Evolutionary conservation across 2,329 filamentous ascomycete genomes (phyloP).

Genomic region (Ambrosiella beaveri): DNA sequence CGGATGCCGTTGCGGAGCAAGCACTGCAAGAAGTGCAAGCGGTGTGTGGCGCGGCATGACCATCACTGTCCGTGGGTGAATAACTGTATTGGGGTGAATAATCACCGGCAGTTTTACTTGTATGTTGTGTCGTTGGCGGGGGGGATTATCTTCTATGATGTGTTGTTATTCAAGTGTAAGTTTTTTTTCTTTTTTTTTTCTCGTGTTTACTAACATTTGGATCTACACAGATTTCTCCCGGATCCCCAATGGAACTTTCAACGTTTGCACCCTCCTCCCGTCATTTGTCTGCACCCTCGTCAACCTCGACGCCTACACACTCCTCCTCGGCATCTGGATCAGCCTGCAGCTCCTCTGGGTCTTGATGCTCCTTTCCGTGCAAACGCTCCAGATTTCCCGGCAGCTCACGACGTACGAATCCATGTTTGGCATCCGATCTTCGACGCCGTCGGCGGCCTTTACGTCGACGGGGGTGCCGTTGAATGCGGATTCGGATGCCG

Average conservation of each 20-base stretch:
- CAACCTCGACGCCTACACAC: conserved; percentile 68
- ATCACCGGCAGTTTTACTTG: conserved; percentile 86
- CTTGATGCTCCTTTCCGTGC: conserved; percentile 88
- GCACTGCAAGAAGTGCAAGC: conserved; percentile 79
- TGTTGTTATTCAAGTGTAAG: conserved; percentile 56
- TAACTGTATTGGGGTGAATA: conserved; percentile 91
- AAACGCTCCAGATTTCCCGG: conserved; percentile 78
- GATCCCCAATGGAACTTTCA: conserved; percentile 31
- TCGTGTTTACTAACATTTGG: conserved; percentile 10
- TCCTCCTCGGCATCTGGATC: conserved; percentile 64
- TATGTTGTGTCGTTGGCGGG: conserved; percentile 66
- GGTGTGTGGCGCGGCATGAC: conserved; percentile 91
- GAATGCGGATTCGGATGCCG: conserved; percentile 35
- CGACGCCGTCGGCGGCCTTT: conserved; percentile 53
- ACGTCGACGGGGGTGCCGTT: conserved; percentile 63
- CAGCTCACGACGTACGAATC: conserved; percentile 95
- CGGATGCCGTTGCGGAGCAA: conserved; percentile 84
- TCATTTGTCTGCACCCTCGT: conserved; percentile 56
- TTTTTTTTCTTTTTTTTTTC: conserved; percentile 3
- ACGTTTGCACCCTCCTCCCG: conserved; percentile 59
- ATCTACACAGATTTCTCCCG: conserved; percentile 43
- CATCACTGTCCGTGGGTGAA: conserved; percentile 98
- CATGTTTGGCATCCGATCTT: conserved; percentile 63
- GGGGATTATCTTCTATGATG: conserved; percentile 57
- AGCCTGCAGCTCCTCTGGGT: conserved; percentile 84